Percentiles rank a stretch among this genome's conserved stretches.
Evolutionary conservation across 257 asterid species (phyloP).

Genomic region (Rhazya stricta): DNA sequence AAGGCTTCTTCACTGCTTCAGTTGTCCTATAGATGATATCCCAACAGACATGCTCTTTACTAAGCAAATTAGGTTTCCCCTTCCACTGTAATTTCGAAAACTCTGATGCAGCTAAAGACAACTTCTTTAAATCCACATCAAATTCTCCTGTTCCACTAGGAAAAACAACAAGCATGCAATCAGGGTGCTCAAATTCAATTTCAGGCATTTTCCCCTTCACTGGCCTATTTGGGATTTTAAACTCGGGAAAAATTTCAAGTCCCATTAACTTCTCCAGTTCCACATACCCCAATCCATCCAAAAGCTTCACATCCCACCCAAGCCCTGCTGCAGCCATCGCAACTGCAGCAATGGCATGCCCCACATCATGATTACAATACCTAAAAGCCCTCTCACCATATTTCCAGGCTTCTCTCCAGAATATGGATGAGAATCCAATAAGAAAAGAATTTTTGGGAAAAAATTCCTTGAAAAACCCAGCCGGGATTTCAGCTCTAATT

Average conservation of each 20-base stretch:
- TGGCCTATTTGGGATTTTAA: constrained; percentile 54
- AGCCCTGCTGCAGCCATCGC: constrained; percentile 82
- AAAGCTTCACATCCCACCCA: constrained; percentile 83
- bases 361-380: constrained; percentile 96
- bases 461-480: constrained; percentile 31
- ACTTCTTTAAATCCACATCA: constrained; percentile 55
- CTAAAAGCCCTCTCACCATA: constrained; percentile 97
- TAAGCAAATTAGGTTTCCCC: constrained; percentile 75
- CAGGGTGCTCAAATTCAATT: constrained; percentile 91
- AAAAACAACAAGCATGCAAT: constrained; percentile 69
- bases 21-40: constrained; percentile 77
- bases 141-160: constrained; percentile 44
- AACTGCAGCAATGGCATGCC: constrained; percentile 89
- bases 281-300: constrained; percentile 66
- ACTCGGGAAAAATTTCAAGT: constrained; percentile 35
- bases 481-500: constrained; percentile 56
- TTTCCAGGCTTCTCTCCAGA: constrained; percentile 98
- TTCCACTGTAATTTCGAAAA: constrained; percentile 61
- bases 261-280: constrained; percentile 78
- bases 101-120: constrained; percentile 32
- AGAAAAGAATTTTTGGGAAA: constrained; percentile 60
- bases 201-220: constrained; percentile 71
- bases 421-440: constrained; percentile 74
- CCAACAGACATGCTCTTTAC: constrained; percentile 87
- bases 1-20: constrained; percentile 61